phyloP scores from a whole-genome alignment of 2,329 filamentous ascomycete genomes.

The Teratosphaeria gauchensis region DNA sequence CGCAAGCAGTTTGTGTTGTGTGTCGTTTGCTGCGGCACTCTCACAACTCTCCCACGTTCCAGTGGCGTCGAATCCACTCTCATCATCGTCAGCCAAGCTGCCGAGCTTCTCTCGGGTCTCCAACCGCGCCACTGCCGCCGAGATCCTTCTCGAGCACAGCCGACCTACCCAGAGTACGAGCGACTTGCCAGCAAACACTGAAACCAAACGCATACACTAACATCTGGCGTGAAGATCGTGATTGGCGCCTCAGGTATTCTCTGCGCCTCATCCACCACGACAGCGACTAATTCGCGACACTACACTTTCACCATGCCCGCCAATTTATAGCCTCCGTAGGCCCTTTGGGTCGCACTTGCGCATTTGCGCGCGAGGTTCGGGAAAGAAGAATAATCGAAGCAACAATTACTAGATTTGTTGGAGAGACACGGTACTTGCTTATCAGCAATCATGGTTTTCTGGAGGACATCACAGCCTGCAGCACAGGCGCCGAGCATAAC shows the following conservation, averaged over 20 bases:
- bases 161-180: not conserved
- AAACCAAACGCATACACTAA: not conserved
- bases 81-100: not conserved
- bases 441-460: constrained; percentile 6
- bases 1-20: not conserved
- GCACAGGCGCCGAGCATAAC: constrained; percentile 9
- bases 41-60: not conserved
- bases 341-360: constrained; percentile 5
- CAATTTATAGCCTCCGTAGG: constrained; percentile 6
- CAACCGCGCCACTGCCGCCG: not conserved
- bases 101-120: not conserved
- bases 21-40: not conserved
- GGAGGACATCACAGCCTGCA: constrained; percentile 5
- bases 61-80: not conserved
- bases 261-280: not conserved
- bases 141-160: not conserved
- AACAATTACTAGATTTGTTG: not conserved
- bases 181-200: not conserved
- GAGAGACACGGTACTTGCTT: not conserved
- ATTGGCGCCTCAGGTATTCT: not conserved
- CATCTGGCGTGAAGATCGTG: not conserved
- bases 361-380: not conserved
- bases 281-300: not conserved
- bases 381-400: not conserved
- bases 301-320: not conserved